Evolutionary conservation across 129 eudicot species (phyloP), one percentile per base, ranked within the genome.

Genomic region (Heracleum sosnowskyi): DNA sequence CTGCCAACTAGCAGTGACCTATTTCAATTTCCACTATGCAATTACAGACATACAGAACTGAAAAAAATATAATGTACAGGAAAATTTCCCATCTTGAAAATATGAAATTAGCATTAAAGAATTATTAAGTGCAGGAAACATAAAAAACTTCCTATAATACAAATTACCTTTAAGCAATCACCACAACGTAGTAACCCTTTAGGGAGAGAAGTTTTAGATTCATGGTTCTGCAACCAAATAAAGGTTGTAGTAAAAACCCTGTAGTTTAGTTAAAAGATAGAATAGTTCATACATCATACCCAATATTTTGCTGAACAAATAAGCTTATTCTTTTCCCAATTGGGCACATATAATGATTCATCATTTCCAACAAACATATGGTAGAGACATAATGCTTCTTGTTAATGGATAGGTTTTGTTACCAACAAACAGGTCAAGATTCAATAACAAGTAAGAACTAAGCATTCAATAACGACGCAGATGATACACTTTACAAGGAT

Each of bases 1-100:
- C 77, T 51, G 87, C 90, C 96, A 91, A 60, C 86, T 72, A 37
- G 98, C 87, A 49, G 47, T 79, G 49, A 91, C 92, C 98, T 94
- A 80, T 66, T 84, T 5, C 51, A 74, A 74, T 71, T 53, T 42
- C 75, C 71, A 81, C 72, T 72, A 53, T 63, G 55, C 51, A 70
- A 71, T 69, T 76, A 45, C 34, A 31, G 66, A 39, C 45, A 53
- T 72, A 31, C 37, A 37, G 66, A 75, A 74, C 74, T n/a, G 8
- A 47, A 40, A 46, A 37, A 74, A 41, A 75, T 44, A 17, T 16
- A 36, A 7, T 18, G 46, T 41, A 37, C 35, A 53, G 24, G 24
- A 6, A 53, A 42, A 68, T 22, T 42, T 40, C 31, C 42, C 34
- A 29, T 53, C 35, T 18, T n/a, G 44, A 60, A 36, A 49, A 34